Percentiles rank a stretch among this genome's conserved stretches.
phyloP scores from a whole-genome alignment of 176 grass and related monocot genomes.

The Hsuehochloa calcarea region DNA sequence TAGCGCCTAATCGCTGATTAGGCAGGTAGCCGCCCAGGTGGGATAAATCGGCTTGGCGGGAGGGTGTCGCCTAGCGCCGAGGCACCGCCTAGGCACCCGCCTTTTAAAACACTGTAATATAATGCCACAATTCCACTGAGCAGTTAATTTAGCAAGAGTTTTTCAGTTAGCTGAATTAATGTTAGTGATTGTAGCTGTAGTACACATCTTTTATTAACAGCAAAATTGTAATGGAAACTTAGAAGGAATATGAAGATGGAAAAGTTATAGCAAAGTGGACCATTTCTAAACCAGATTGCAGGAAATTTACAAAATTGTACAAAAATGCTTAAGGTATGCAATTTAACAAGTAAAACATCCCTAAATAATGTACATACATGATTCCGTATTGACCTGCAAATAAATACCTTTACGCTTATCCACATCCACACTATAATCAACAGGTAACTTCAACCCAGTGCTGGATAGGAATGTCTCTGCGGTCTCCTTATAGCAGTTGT shows the following conservation, averaged over 20 bases:
- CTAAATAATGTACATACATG: neutral
- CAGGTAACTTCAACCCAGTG: constrained; percentile 66
- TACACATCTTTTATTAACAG: constrained; percentile 10
- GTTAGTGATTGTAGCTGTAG: too few species aligned
- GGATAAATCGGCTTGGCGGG: too few species aligned
- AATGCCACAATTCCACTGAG: constrained; percentile 4
- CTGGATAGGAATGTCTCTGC: constrained; percentile 77
- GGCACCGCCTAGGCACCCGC: too few species aligned
- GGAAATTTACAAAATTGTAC: constrained; percentile 11
- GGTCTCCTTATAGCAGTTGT: constrained; percentile 98
- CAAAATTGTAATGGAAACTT: neutral
- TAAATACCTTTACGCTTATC: constrained; percentile 89
- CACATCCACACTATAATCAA: constrained; percentile 72
- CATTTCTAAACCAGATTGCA: neutral
- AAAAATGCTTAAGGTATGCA: neutral
- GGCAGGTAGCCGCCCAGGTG: too few species aligned
- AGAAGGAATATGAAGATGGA: neutral
- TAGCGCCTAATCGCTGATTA: too few species aligned
- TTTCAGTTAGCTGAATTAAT: constrained; percentile 10
- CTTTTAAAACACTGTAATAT: neutral
- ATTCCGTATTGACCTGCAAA: constrained; percentile 36
- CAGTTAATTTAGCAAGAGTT: neutral
- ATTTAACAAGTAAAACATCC: neutral
- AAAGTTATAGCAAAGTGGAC: neutral
- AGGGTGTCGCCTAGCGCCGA: too few species aligned